Conservation (phyloP, 106 monocot species). For the Amphibolis antarctica region DNA sequence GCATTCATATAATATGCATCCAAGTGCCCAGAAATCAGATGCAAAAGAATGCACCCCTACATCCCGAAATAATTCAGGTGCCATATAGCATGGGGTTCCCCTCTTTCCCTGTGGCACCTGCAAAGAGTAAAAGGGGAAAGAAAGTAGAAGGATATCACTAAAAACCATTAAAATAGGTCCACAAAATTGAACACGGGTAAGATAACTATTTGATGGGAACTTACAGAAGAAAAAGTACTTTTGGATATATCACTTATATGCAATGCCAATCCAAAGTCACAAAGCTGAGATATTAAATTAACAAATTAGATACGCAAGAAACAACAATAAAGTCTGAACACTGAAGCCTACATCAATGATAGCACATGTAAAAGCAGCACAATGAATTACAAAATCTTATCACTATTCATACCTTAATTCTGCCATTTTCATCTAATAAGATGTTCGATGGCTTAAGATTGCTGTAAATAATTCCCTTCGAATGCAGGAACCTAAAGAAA, state of each 20-base stretch:
- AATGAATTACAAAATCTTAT: background rate
- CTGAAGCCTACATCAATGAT: background rate
- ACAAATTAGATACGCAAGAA: background rate
- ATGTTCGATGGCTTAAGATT: constrained; percentile 97
- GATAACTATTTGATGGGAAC: constrained; percentile 3
- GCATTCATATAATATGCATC: constrained; percentile 94
- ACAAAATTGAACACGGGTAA: no score
- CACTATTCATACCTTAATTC: constrained; percentile 57
- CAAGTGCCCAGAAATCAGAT: constrained; percentile 98
- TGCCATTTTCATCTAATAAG: constrained; percentile 87
- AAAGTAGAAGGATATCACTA: background rate
- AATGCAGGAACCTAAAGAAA: constrained; percentile 67
- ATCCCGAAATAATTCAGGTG: constrained; percentile 95
- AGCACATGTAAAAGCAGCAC: background rate
- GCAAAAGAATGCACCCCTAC: constrained; percentile 94
- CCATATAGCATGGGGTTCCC: constrained; percentile 99
- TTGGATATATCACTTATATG: constrained; percentile 56
- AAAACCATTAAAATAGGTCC: background rate
- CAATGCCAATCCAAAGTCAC: constrained; percentile 90
- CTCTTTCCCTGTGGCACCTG: constrained; percentile 55
- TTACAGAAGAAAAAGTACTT: constrained; percentile 44
- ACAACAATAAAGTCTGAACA: background rate
- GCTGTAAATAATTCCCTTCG: constrained; percentile 83
- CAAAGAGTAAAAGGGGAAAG: background rate
- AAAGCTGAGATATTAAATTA: constrained; percentile 42